Evolutionary conservation across 2,329 filamentous ascomycete genomes (phyloP), one percentile per base, ranked within the genome.

Genomic region (Xenosphaeropsis pyriputrescens): DNA sequence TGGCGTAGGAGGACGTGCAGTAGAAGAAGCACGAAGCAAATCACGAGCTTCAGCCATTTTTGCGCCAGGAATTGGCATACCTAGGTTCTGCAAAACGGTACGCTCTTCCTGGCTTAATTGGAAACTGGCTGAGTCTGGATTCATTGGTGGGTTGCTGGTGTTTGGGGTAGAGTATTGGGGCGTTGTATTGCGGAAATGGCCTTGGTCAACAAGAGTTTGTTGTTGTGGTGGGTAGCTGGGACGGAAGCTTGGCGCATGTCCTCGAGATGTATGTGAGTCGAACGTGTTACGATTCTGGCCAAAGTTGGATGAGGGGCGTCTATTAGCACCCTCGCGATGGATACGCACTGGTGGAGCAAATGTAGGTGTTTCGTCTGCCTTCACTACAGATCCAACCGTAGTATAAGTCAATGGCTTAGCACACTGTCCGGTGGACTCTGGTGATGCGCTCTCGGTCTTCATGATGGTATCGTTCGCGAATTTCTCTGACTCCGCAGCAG

Each of bases 351-450:
- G 54, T 17, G 54, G 49, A 19, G 49, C 41, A 29, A 57, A 52
- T 34, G 50, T 50, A 16, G 47, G 50, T 15, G 47, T 43, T 2
- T 39, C 39, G 32, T 49, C 51, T 2, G 49, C 50, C 37, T 57
- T 50, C 16, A 54, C 52, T 16, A 51, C 38, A 17, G 54, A 57
- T 7, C 54, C 54, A 26, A 57, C 54, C 2, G 54, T 57, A 9
- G 53, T 57, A 37, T 56, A 57, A 6, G 53, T 43, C 3, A 55
- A 38, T 4, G 46, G 44, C 38, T 53, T 46, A n/a, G 48, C 47
- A 18, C 47, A 48, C n/a, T 46, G 37, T 2, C 40, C 34, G 5
- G 54, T 36, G 14, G 48, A 50, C 35, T 55, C 50, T 18, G 53
- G 51, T 6, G 53, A 55, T 5, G 22, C 22, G 12, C 22, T 26